These are phyloP conservation scores for Avena eriantha DNA, from an alignment of 176 grass and related monocot species.

Conservation along the genomic window DNA sequence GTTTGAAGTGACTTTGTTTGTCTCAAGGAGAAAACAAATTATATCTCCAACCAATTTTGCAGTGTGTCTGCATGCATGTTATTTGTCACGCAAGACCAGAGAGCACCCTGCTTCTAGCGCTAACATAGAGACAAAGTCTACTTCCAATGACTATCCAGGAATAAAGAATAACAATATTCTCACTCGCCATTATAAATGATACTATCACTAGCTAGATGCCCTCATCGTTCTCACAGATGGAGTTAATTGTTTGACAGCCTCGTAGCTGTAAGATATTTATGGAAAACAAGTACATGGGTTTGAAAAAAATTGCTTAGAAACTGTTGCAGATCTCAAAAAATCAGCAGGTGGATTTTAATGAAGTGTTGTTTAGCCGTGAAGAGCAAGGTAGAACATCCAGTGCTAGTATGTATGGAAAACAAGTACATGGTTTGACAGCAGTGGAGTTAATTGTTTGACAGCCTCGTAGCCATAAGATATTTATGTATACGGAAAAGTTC, in stretches of 20 bases:
- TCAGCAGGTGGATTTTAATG: not conserved
- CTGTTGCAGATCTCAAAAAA: not conserved
- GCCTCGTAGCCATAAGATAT: too few species aligned
- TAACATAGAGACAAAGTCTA: not conserved
- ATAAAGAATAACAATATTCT: not conserved
- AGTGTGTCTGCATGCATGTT: not conserved
- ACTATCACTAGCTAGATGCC: not conserved
- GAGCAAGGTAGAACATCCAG: not conserved
- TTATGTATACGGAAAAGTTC: not conserved
- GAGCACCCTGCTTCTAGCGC: not conserved
- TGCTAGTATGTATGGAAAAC: too few species aligned
- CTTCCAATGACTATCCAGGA: not conserved
- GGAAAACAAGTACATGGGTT: not conserved
- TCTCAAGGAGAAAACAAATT: not conserved
- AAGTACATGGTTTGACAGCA: too few species aligned
- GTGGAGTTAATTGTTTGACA: too few species aligned
- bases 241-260: constrained; percentile 11
- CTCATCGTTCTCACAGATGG: not conserved
- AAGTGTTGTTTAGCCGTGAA: not conserved
- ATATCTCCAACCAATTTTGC: not conserved
- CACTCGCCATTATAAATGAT: not conserved
- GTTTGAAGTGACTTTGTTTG: not conserved
- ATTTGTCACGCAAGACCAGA: not conserved
- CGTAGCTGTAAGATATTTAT: not conserved
- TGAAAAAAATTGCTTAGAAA: not conserved